Percentiles rank a stretch among this genome's conserved stretches.
Evolutionary conservation across 1,139 yeast species (phyloP).

Genomic region (Candida sp.): DNA sequence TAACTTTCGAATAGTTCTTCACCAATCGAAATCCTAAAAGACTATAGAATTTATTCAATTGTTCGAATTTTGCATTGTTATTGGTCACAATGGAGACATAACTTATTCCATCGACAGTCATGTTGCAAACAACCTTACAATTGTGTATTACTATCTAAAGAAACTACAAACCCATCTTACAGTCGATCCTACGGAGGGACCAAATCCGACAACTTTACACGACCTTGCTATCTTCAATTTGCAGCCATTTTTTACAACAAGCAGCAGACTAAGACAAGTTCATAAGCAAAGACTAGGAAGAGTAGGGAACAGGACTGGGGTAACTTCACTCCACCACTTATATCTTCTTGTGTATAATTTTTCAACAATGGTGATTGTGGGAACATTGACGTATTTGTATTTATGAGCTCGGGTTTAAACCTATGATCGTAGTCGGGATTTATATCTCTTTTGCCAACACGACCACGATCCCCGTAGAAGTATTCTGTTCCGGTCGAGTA

Average conservation of each 20-base stretch:
- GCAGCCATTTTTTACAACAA: neutral
- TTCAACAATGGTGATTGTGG: neutral
- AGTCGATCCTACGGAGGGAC: neutral
- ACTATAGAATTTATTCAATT: slow-evolving; percentile 51
- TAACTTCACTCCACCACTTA: neutral
- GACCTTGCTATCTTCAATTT: neutral
- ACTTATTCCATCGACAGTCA: slow-evolving; percentile 19
- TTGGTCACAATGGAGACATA: slow-evolving; percentile 61
- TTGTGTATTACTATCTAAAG: neutral
- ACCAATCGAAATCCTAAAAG: slow-evolving; percentile 57
- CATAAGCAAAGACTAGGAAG: neutral
- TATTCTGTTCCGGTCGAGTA: slow-evolving; percentile 29
- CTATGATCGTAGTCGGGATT: too few species aligned
- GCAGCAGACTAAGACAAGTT: neutral
- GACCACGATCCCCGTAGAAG: slow-evolving; percentile 14
- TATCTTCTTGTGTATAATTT: neutral
- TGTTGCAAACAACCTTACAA: neutral
- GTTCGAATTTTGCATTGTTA: slow-evolving; percentile 41
- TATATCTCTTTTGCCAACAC: too few species aligned
- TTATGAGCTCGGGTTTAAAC: neutral
- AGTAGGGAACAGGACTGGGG: neutral
- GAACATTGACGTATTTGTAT: neutral
- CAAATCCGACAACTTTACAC: neutral
- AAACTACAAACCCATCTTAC: neutral
- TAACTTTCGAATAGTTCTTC: slow-evolving; percentile 49